Evolutionary conservation across 169 alveolate genomes (phyloP).

Genomic region (Perkinsus olseni): DNA sequence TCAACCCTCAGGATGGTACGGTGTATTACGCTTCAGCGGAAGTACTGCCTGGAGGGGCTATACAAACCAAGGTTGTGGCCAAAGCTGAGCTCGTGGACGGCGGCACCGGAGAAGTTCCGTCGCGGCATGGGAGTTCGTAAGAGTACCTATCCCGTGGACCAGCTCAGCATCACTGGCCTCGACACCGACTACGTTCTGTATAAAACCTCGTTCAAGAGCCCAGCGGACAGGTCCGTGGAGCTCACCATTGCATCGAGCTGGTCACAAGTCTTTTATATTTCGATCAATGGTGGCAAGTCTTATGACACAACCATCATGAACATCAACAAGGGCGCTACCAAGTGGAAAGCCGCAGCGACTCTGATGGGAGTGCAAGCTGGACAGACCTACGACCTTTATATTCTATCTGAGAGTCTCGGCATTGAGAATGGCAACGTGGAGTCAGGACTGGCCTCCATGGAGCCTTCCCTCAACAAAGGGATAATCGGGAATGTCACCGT

Average conservation of each 20-base stretch:
- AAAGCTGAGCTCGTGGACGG: not conserved
- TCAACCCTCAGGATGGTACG: not conserved
- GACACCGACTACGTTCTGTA: not conserved
- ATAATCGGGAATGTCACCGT: not conserved
- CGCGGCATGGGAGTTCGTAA: not conserved
- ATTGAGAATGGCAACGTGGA: not conserved
- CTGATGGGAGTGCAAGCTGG: not conserved
- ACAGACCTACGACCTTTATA: not conserved
- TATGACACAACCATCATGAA: not conserved
- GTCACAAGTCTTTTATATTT: not conserved
- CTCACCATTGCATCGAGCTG: not conserved
- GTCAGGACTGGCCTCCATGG: not conserved
- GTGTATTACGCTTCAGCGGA: not conserved
- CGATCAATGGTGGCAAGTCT: not conserved
- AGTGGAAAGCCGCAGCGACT: not conserved
- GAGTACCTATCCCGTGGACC: not conserved
- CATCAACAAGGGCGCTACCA: not conserved
- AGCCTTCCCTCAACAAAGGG: not conserved
- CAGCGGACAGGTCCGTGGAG: not conserved
- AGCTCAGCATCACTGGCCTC: not conserved
- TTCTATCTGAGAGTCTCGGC: not conserved
- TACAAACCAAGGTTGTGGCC: not conserved
- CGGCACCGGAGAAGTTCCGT: not conserved
- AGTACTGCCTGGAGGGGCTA: not conserved
- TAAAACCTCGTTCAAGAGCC: not conserved